Evolutionary conservation across 352 stramenopile genomes (phyloP).

Genomic region (Stephanocyclus meneghinianus): DNA sequence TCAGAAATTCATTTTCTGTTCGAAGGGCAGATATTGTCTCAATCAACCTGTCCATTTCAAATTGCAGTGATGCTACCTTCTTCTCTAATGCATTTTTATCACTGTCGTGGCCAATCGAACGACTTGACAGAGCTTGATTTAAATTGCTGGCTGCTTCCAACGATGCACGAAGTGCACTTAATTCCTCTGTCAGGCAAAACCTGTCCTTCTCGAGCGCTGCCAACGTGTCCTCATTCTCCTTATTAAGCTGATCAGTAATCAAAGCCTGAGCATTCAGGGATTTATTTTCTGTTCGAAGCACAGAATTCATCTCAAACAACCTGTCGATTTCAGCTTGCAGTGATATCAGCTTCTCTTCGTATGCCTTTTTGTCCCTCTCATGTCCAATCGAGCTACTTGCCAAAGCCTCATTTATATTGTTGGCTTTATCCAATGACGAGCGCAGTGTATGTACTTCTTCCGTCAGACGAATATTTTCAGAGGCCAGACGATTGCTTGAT

Average conservation of each 20-base stretch:
- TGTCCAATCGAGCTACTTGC: not conserved
- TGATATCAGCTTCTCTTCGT: conserved; percentile 9
- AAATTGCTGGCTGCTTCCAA: not conserved
- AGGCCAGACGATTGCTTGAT: not conserved
- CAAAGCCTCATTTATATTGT: not conserved
- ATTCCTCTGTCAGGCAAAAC: not conserved
- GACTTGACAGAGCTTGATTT: conserved; percentile 4
- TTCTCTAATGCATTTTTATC: not conserved
- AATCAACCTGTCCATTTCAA: conserved; percentile 14
- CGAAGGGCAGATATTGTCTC: not conserved
- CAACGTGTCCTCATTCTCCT: not conserved
- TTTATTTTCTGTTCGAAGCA: conserved; percentile 3
- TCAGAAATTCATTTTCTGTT: not conserved
- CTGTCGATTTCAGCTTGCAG: conserved; percentile 22
- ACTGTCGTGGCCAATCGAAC: not conserved
- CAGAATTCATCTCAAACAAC: conserved; percentile 8
- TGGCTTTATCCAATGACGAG: not conserved
- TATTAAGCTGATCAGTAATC: not conserved
- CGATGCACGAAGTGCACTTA: not conserved
- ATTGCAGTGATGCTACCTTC: not conserved
- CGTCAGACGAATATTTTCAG: not conserved
- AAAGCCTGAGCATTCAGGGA: not conserved
- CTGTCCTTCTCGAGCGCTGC: not conserved
- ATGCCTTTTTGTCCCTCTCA: not conserved
- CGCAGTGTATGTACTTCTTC: not conserved